These are phyloP conservation scores for Leucocoprinus sp. DNA, from an alignment of 768 basidiomycete species.

Conservation along the genomic window DNA sequence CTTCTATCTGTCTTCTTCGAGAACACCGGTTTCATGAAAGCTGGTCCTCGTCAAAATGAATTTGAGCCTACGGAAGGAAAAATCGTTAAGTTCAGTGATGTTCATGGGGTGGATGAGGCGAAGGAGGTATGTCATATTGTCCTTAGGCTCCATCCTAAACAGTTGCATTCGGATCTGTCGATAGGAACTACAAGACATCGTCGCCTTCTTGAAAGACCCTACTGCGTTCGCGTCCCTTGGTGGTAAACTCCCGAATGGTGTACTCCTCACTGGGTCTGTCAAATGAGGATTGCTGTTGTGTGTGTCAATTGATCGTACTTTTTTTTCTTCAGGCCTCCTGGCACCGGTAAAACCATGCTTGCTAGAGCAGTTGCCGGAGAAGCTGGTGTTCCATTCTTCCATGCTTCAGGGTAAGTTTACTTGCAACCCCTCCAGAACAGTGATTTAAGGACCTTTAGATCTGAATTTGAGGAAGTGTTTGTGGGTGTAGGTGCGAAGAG, in stretches of 20 bases:
- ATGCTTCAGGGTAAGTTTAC: slow-evolving; percentile 72
- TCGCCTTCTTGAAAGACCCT: slow-evolving; percentile 93
- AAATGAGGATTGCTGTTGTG: background rate
- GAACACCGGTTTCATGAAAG: slow-evolving; percentile 88
- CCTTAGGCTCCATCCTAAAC: background rate
- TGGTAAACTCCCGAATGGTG: slow-evolving; percentile 90
- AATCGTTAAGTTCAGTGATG: slow-evolving; percentile 85
- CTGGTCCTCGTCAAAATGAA: slow-evolving; percentile 70
- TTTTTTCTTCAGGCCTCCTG: slow-evolving; percentile 47
- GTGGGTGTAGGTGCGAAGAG: slow-evolving; percentile 94
- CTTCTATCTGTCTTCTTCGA: slow-evolving; percentile 85
- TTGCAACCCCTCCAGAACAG: slow-evolving; percentile 1
- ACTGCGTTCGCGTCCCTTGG: slow-evolving; percentile 84
- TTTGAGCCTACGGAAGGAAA: slow-evolving; percentile 80
- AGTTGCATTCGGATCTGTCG: background rate
- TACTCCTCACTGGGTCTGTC: slow-evolving; percentile 71
- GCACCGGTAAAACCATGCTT: slow-evolving; percentile 98
- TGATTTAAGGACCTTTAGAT: slow-evolving; percentile 31
- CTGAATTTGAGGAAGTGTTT: slow-evolving; percentile 98
- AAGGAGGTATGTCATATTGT: slow-evolving; percentile 56
- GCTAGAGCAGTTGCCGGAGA: slow-evolving; percentile 96
- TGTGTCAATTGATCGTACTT: slow-evolving; percentile 8
- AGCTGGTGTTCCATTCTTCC: slow-evolving; percentile 96
- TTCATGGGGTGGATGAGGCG: slow-evolving; percentile 96
- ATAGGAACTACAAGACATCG: slow-evolving; percentile 89